Percentiles rank a stretch among this genome's conserved stretches.
phyloP scores from a whole-genome alignment of 2,329 filamentous ascomycete species.

The Ophiostoma populinum region DNA sequence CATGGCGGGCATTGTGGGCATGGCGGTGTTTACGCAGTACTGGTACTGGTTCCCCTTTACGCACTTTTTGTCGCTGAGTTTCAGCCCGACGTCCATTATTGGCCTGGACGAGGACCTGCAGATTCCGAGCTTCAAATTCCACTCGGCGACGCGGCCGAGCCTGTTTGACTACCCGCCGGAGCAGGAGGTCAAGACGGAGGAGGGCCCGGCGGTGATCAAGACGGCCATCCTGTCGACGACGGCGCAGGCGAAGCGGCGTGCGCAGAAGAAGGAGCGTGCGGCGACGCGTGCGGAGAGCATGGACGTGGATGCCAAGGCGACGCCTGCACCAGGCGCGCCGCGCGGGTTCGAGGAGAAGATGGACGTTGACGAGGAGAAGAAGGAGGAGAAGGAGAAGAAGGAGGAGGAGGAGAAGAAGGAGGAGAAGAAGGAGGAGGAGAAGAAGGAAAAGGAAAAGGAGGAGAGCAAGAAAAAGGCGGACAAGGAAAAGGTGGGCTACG shows the following conservation, averaged over 20 bases:
- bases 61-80: conserved; percentile 89
- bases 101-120: conserved; percentile 87
- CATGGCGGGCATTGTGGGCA: conserved; percentile 94
- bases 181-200: conserved; percentile 85
- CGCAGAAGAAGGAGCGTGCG: conserved; percentile 84
- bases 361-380: conserved; percentile 60
- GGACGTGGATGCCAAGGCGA: conserved; percentile 63
- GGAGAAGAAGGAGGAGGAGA: conserved; percentile 43
- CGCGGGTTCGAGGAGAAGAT: conserved; percentile 58
- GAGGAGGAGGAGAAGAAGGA: conserved; percentile 88
- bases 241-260: conserved; percentile 86
- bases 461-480: conserved; percentile 76
- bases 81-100: conserved; percentile 93
- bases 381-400: conserved; percentile 54
- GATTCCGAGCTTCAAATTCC: conserved; percentile 85
- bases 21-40: conserved; percentile 97
- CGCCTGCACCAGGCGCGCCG: neutral
- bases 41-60: conserved; percentile 99
- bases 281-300: conserved; percentile 59
- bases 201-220: conserved; percentile 83
- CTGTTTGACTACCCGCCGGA: conserved; percentile 97
- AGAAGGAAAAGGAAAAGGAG: conserved; percentile 57
- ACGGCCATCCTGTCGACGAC: conserved; percentile 94
- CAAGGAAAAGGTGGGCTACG: conserved; percentile 93
- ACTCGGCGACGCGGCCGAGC: conserved; percentile 85